phyloP scores from a whole-genome alignment of 192 early-diverging fungal genomes.

The Backusella parvicylindrica region DNA sequence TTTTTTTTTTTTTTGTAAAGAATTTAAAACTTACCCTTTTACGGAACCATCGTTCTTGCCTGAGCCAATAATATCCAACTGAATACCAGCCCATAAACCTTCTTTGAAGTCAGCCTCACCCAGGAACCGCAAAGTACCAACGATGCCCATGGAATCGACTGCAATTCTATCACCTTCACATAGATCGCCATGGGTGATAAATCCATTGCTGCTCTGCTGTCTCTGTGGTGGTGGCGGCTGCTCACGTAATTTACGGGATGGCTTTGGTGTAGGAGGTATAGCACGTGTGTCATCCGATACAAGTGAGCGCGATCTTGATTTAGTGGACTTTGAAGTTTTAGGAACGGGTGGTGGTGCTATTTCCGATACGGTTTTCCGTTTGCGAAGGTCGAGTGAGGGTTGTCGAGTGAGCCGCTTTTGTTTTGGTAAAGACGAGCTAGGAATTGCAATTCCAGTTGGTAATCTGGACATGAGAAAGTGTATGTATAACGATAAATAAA shows the following conservation, averaged over 20 bases:
- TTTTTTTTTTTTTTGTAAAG: neutral
- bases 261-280: neutral
- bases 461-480: conserved; percentile 4
- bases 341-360: conserved; percentile 3
- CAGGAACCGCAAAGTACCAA: conserved; percentile 69
- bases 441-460: neutral
- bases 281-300: neutral
- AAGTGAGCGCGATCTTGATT: neutral
- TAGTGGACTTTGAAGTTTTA: conserved; percentile 6
- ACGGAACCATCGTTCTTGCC: conserved; percentile 82
- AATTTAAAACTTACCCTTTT: conserved; percentile 45
- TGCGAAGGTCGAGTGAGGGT: conserved; percentile 8
- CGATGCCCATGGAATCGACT: conserved; percentile 54
- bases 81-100: conserved; percentile 78
- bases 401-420: conserved; percentile 7
- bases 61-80: conserved; percentile 63
- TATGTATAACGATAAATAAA: neutral
- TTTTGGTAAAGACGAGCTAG: neutral
- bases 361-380: conserved; percentile 1
- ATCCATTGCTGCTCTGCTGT: neutral
- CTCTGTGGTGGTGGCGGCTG: neutral
- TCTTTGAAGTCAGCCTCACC: conserved; percentile 72
- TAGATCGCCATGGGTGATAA: neutral
- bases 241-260: neutral
- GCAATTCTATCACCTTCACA: conserved; percentile 57